phyloP scores from a whole-genome alignment of 2,329 filamentous ascomycete genomes.

The Diaporthe eres region DNA sequence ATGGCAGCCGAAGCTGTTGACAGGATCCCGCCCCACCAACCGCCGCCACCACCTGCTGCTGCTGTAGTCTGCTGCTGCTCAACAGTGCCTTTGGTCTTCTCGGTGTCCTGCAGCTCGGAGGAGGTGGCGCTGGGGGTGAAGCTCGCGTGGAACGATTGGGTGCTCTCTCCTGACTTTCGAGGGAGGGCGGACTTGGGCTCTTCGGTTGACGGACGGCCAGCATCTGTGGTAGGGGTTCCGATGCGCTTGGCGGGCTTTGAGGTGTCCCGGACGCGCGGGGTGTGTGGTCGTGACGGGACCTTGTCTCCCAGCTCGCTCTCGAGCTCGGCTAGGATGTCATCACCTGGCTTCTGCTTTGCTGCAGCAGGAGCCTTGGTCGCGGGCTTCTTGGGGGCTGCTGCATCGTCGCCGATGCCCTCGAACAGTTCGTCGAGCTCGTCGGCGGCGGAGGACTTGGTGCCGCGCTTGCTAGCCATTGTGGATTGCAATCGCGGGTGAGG shows the following conservation, averaged over 20 bases:
- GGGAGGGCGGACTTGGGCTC: constrained; percentile 57
- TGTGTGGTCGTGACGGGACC: constrained; percentile 83
- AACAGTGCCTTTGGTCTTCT: constrained; percentile 62
- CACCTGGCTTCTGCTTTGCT: constrained; percentile 63
- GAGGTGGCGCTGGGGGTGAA: constrained; percentile 78
- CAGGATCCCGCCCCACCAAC: constrained; percentile 78
- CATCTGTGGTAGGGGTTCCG: constrained; percentile 63
- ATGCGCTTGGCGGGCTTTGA: constrained; percentile 66
- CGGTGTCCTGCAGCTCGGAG: constrained; percentile 71
- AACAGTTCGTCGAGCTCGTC: constrained; percentile 78
- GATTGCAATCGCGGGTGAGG: constrained; percentile 27
- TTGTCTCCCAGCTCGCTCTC: constrained; percentile 82
- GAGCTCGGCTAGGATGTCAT: constrained; percentile 90
- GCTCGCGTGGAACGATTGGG: constrained; percentile 78
- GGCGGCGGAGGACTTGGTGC: constrained; percentile 68
- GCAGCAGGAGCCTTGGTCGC: constrained; percentile 57
- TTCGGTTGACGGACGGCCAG: constrained; percentile 75
- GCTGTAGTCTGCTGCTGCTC: constrained; percentile 56
- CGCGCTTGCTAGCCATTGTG: constrained; percentile 72
- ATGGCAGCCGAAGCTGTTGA: constrained; percentile 88
- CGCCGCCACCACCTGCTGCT: constrained; percentile 46
- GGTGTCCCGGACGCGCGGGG: constrained; percentile 78
- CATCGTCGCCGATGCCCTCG: constrained; percentile 69
- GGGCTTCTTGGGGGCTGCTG: constrained; percentile 64
- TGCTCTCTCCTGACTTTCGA: constrained; percentile 85